These are phyloP conservation scores for Hypericum perforatum DNA, from an alignment of 345 rosid species.

Conservation along the genomic window DNA sequence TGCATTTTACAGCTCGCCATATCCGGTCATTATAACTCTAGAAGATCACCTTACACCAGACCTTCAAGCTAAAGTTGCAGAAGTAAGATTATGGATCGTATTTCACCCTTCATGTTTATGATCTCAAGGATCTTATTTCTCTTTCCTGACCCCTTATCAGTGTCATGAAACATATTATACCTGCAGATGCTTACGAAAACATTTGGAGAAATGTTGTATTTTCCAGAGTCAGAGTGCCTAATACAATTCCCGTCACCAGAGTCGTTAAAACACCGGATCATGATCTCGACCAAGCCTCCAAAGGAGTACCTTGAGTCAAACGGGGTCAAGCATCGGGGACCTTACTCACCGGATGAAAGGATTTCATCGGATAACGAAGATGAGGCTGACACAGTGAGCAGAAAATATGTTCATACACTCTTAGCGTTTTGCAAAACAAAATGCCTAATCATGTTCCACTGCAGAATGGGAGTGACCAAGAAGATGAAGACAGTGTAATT, in stretches of 20 bases:
- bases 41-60: conserved; percentile 9
- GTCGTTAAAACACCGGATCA: background rate
- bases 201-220: conserved; percentile 8
- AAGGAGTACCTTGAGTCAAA: background rate
- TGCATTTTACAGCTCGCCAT: conserved; percentile 4
- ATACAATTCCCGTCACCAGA: conserved; percentile 5
- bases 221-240: conserved; percentile 3
- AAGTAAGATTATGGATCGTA: background rate
- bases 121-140: background rate
- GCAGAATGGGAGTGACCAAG: background rate
- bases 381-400: conserved; percentile 2
- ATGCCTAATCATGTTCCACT: background rate
- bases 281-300: background rate
- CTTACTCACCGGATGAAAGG: background rate
- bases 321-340: background rate
- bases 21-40: conserved; percentile 6
- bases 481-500: background rate
- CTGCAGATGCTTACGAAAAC: background rate
- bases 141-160: no score
- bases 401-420: background rate
- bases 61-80: conserved; percentile 10
- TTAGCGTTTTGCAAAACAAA: background rate
- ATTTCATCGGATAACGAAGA: background rate
- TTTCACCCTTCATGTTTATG: background rate
- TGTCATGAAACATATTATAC: background rate